Base-by-base conservation (phyloP, 2,329 filamentous ascomycete species). In the Fusarium metavorans region DNA sequence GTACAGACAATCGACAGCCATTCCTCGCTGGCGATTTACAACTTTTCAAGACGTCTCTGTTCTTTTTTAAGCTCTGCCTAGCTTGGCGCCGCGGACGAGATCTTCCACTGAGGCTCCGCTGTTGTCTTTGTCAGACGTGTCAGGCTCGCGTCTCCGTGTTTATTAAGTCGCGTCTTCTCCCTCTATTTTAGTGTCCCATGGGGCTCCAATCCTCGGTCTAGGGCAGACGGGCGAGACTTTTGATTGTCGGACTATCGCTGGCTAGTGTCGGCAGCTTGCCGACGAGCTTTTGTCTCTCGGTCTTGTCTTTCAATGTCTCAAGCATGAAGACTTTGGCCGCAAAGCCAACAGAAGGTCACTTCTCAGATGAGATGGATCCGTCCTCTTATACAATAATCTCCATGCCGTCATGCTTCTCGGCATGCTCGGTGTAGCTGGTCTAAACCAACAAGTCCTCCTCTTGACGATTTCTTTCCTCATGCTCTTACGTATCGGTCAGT, bases 1-100 rank as follows among this genome's bases (percentile, higher is more conserved):
- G 59, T 67, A 52, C 23, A 52, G 39, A 32, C 25, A n/a, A 64
- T 59, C 61, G 69, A 67, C 13, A 63, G 62, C 72, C 72, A 75
- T 74, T 74, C 69, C 63, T 73, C 66, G 37, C n/a, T 16, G 20
- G 30, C 23, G 48, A 18, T 56, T 37, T 50, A 5, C 43, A 43
- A 50, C 43, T 37, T 45, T 52, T 23, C 48, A 48, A 73, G 58
- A 74, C 72, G 61, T 48, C 20, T 61, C n/a, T 50, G 18, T 52
- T 32, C 35, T 52, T 52, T 45, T 71, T 73, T 64, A 73, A 59
- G 41, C 48, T 72, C 62, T 52, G 6, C 20, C 32, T 25, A 45
- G 39, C 23, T 52, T 27, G 9, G 30, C 20, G 57, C 48, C 39
- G 27, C 10, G 18, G 27, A n/a, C 18, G 27, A 52, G 16, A 32